Evolutionary conservation across 2,329 filamentous ascomycete species (phyloP), one percentile per base, ranked within the genome.

Genomic region (Nannizziopsis barbatae): DNA sequence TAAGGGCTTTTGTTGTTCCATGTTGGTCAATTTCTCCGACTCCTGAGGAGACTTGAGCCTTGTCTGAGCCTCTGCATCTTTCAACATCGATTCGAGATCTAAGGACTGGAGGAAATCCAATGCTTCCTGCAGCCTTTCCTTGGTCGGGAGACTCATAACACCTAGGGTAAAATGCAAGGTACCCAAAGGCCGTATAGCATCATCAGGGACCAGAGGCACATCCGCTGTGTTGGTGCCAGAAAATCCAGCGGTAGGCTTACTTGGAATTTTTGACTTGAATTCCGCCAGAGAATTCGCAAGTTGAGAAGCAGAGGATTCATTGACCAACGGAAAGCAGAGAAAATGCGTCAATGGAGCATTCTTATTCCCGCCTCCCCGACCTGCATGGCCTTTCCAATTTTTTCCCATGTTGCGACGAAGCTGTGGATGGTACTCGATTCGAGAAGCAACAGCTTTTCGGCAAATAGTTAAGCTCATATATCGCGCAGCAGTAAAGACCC

Each of bases 141-240:
- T 65, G 2, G 69, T 71, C 2, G 71, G 65, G 8, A 95, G 74
- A 54, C 76, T 83, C 84, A 95, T 89, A 1, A 93, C 84, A 0
- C 88, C 89, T 0, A 95, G 72, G 0, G 89, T 95, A 2, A 94
- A 70, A 65, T 96, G 90, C 42, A 95, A 66, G 1, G 87, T 88
- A 0, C 86, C 85, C 0, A 86, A 66, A 0, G 87, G 87, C 22
- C 88, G 73, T 44, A 95, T 69, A 1, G 87, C 86, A 47, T 75
- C 75, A 30, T 71, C 62, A 0, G 84, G 83, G 8, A 90, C 67
- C 5, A 71, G 70, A 1, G 61, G 55, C 20, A 51, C 69, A 22
- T 49, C 62, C 40, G 47, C 39, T 38, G 52, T 38, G 47, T 53
- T 47, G 45, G 50, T 20, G 31, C 40, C 48, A 32, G 51, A 38